Conservation (phyloP, 148 eudicot species). For the Vaccinium corymbosum region DNA sequence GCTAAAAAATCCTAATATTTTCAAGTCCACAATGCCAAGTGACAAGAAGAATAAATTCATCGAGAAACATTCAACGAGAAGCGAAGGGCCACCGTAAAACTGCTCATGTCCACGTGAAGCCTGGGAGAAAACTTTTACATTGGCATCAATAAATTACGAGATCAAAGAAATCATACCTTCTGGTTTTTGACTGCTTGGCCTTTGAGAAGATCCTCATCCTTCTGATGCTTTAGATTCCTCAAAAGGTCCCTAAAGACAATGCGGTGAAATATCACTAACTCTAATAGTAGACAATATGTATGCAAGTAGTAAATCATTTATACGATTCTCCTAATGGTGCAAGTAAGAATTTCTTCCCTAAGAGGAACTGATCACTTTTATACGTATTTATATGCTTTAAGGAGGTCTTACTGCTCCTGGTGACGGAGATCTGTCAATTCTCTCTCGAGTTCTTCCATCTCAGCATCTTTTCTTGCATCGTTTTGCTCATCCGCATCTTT, state of each 20-base stretch:
- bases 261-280: neutral
- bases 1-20: neutral
- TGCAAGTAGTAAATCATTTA: neutral
- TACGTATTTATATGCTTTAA: neutral
- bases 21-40: neutral
- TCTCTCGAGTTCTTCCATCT: slow-evolving; percentile 81
- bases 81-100: neutral
- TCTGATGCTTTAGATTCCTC: slow-evolving; percentile 59
- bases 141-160: neutral
- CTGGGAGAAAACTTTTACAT: neutral
- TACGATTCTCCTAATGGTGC: too few relatives aligned
- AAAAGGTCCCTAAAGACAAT: slow-evolving; percentile 46
- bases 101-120: neutral
- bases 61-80: neutral
- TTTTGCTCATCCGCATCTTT: slow-evolving; percentile 20
- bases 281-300: neutral
- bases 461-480: slow-evolving; percentile 37
- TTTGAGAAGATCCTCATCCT: slow-evolving; percentile 81
- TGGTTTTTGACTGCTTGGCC: slow-evolving; percentile 92
- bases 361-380: neutral
- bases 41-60: neutral
- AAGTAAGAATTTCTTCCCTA: neutral
- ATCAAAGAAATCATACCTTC: slow-evolving; percentile 46
- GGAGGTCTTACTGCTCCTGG: slow-evolving; percentile 66
- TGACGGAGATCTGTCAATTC: slow-evolving; percentile 54